Percentiles rank a stretch among this genome's conserved stretches.
Evolutionary conservation across 148 eudicot species (phyloP).

Genomic region (Cornus suecica): DNA sequence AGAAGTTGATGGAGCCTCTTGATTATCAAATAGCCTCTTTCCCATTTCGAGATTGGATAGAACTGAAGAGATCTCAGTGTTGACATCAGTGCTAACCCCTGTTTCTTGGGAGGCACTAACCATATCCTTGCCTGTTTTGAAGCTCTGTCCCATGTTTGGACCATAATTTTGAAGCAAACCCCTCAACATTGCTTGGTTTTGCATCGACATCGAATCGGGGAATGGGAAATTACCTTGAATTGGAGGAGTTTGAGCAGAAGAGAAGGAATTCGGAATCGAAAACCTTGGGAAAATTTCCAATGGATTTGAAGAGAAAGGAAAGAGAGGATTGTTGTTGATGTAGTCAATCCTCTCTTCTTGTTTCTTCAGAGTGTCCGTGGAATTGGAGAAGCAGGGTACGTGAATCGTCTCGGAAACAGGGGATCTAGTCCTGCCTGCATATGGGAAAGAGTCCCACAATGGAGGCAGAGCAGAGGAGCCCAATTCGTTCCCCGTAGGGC

Average conservation of each 20-base stretch:
- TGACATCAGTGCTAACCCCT: conserved; percentile 45
- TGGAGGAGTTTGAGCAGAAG: conserved; percentile 19
- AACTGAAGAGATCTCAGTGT: conserved; percentile 52
- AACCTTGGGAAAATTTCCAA: conserved; percentile 7
- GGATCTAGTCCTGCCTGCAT: conserved; percentile 15
- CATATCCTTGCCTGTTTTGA: conserved; percentile 39
- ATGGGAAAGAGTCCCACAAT: conserved; percentile 48
- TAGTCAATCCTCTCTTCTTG: conserved; percentile 17
- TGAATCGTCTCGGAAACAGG: conserved; percentile 22
- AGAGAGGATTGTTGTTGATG: conserved; percentile 18
- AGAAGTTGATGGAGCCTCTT: conserved; percentile 40
- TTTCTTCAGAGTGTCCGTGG: conserved; percentile 29
- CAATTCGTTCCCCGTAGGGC: conserved; percentile 22
- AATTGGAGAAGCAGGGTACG: conserved; percentile 97
- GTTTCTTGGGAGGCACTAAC: conserved; percentile 53
- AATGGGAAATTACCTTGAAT: conserved; percentile 27
- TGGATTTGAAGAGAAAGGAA: conserved; percentile 18
- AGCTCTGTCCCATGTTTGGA: conserved; percentile 33
- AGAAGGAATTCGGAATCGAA: background rate
- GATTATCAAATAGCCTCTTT: conserved; percentile 43
- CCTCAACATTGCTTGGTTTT: conserved; percentile 47
- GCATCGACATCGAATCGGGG: conserved; percentile 22
- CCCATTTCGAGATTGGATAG: conserved; percentile 46
- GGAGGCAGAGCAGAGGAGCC: conserved; percentile 43
- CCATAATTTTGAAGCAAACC: conserved; percentile 43